phyloP scores from a whole-genome alignment of 2,329 filamentous ascomycete genomes.

The Myriangium duriaei region DNA sequence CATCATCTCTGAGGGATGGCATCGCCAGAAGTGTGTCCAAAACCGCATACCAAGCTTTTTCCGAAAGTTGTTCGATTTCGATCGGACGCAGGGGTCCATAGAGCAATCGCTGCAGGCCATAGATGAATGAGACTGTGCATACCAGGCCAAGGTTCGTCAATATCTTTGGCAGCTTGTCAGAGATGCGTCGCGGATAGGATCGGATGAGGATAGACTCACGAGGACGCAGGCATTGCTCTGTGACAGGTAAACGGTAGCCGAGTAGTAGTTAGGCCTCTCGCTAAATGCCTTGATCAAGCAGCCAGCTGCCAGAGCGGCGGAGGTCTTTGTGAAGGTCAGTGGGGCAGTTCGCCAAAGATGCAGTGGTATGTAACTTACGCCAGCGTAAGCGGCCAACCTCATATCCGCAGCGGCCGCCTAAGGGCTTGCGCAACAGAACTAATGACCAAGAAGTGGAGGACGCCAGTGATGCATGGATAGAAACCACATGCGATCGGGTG shows the following conservation, averaged over 20 bases:
- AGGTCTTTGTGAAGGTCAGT: slow-evolving; percentile 31
- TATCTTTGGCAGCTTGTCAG: slow-evolving; percentile 42
- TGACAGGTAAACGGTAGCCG: slow-evolving; percentile 88
- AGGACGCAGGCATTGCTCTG: slow-evolving; percentile 94
- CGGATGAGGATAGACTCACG: slow-evolving; percentile 38
- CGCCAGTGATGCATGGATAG: too few species aligned
- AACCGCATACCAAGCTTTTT: slow-evolving; percentile 95
- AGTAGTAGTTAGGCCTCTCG: slow-evolving; percentile 95
- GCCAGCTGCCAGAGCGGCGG: slow-evolving; percentile 67
- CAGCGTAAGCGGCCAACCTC: slow-evolving; percentile 14
- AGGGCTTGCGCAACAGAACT: too few species aligned
- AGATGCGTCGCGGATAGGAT: slow-evolving; percentile 3
- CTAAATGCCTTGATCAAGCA: slow-evolving; percentile 86
- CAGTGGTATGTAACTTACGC: slow-evolving; percentile 6
- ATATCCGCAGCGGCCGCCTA: slow-evolving; percentile 5
- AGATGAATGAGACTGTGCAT: slow-evolving; percentile 66
- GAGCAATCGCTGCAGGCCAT: slow-evolving; percentile 76
- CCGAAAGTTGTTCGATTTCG: slow-evolving; percentile 93
- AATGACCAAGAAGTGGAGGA: neutral
- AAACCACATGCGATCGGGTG: too few species aligned
- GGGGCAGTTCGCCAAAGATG: neutral
- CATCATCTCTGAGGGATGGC: slow-evolving; percentile 94
- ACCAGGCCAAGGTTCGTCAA: slow-evolving; percentile 84
- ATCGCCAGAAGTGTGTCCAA: slow-evolving; percentile 95
- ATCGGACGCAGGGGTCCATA: slow-evolving; percentile 83